These are phyloP conservation scores for Penicillium sp. DNA, from an alignment of 2,329 filamentous ascomycete species.

Conservation along the genomic window DNA sequence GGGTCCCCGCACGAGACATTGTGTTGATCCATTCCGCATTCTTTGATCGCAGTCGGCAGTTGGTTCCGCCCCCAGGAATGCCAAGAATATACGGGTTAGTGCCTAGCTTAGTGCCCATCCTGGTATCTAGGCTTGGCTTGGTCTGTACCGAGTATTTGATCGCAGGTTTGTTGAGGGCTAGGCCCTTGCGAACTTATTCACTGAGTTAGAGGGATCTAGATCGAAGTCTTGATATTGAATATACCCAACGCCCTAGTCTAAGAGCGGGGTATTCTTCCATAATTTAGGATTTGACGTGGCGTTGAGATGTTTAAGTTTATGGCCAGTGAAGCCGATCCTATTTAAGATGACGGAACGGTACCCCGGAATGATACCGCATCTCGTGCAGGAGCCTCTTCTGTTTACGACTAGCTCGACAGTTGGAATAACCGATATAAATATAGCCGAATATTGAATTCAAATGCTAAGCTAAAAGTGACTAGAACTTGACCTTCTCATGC, in stretches of 20 bases:
- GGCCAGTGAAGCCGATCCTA: neutral
- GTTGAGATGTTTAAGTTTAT: neutral
- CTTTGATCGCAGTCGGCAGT: neutral
- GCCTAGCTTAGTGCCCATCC: neutral
- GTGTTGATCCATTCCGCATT: slow-evolving; percentile 1
- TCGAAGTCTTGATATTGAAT: neutral
- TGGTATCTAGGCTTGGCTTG: neutral
- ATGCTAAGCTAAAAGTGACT: neutral
- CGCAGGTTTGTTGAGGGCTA: neutral
- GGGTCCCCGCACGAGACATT: neutral
- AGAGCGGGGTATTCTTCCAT: neutral
- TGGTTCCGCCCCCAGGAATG: neutral
- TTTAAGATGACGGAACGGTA: neutral
- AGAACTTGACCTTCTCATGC: neutral
- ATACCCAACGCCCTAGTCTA: neutral
- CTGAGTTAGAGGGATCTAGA: neutral
- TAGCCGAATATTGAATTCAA: slow-evolving; percentile 1
- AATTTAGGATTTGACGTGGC: neutral
- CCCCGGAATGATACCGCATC: slow-evolving; percentile 4
- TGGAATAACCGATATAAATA: neutral
- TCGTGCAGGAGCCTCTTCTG: too few relatives aligned
- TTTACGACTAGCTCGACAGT: neutral
- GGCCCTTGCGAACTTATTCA: neutral
- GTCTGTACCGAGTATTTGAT: too few relatives aligned
- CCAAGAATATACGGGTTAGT: neutral